Base-by-base conservation (phyloP, 169 alveolate genomes). In the Plasmodium fragile region DNA sequence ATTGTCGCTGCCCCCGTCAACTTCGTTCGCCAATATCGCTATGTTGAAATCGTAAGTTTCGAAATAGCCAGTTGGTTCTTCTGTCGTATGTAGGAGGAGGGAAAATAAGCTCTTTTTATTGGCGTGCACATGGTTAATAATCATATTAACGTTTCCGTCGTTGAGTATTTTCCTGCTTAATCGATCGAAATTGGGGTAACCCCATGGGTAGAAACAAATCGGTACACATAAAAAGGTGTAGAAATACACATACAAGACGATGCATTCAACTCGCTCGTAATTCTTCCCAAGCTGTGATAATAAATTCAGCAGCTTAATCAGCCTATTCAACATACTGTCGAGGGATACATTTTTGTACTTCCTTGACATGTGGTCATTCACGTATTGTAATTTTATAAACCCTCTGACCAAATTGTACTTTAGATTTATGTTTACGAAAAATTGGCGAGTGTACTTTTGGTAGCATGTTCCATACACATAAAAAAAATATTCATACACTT, bases 221-320 rank as follows among this genome's bases (percentile, higher is more conserved):
- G 94, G 94, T 18, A 89, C 71, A 89, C 72, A 78, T 89, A 89
- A 89, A 89, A 89, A 89, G 16, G 71, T 49, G 72, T 89, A 89
- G 49, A 89, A 89, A 52, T 89, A 89, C 10, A 89, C 89, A 70
- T 78, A 89, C 43, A 89, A 89, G 70, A 89, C 41, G 32, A 89
- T 49, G 70, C 79, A 89, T 28, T 89, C 94, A 28, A 89, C 30
- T 53, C 81, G 43, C 34, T 13, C 28, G 43, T 32, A 89, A 65
- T 89, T 53, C 49, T 77, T 25, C 32, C 49, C 83, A 7, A 77
- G 2, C 25, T 89, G 28, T 28, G 52, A 59, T 41, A 53, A 89
- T 10, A 89, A 55, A 59, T 77, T 25, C 34, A 89, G 81, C 41
- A 89, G 34, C 22, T 89, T 89, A 59, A 89, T 89, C 43, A 89